Percentiles rank a stretch among this genome's conserved stretches.
Evolutionary conservation across 2,329 filamentous ascomycete genomes (phyloP).

Genomic region (Periconia sp.): DNA sequence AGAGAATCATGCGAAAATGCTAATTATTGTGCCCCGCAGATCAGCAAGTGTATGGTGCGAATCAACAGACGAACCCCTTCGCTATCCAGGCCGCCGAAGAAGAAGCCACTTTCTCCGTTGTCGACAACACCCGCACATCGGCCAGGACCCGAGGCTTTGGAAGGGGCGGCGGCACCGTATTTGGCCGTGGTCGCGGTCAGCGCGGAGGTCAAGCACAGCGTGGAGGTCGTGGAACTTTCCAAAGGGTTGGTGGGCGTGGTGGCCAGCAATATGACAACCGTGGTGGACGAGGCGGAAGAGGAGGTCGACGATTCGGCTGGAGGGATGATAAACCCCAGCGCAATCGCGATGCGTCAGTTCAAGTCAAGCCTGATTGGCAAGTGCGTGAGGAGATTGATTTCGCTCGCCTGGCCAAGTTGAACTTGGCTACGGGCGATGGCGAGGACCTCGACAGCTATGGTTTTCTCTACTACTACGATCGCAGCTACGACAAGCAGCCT

Average conservation of each 20-base stretch:
- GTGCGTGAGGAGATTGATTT: conserved; percentile 99
- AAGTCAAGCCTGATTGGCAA: conserved; percentile 93
- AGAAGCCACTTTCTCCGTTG: conserved; percentile 95
- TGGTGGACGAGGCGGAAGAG: conserved; percentile 67
- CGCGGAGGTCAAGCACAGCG: conserved; percentile 76
- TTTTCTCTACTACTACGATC: conserved; percentile 98
- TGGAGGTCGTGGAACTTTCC: conserved; percentile 70
- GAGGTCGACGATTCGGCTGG: conserved; percentile 92
- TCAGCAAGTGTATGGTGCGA: conserved; percentile 95
- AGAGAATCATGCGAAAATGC: neutral
- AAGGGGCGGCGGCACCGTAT: conserved; percentile 85
- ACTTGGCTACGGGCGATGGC: conserved; percentile 90
- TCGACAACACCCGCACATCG: conserved; percentile 89
- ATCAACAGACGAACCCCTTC: conserved; percentile 76
- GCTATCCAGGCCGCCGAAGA: conserved; percentile 90
- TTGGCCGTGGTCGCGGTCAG: conserved; percentile 69
- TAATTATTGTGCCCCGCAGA: conserved; percentile 56
- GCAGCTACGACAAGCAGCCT: conserved; percentile 88
- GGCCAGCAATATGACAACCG: conserved; percentile 72
- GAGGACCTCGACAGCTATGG: conserved; percentile 95
- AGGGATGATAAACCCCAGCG: conserved; percentile 98
- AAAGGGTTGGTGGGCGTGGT: conserved; percentile 69
- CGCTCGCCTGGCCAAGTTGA: conserved; percentile 90
- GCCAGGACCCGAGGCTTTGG: conserved; percentile 79
- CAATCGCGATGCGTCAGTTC: conserved; percentile 93